Evolutionary conservation across 2,329 filamentous ascomycete species (phyloP).

Genomic region (Trichoderma sp.): DNA sequence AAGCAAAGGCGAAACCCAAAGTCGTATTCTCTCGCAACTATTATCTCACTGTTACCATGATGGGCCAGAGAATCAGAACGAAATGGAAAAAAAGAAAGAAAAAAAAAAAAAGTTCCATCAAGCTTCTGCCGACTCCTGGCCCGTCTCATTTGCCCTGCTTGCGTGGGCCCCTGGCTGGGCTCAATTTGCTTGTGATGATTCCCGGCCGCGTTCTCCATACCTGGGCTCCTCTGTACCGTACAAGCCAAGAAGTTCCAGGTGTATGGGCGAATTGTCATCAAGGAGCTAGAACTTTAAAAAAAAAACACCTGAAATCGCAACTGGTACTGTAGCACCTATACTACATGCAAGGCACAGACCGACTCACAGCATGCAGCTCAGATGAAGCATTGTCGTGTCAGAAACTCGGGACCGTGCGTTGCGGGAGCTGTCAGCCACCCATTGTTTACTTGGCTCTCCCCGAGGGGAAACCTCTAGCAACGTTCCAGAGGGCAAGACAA

Average conservation of each 20-base stretch:
- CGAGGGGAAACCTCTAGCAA: neutral
- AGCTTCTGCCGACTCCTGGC: slow-evolving; percentile 1
- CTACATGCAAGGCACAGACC: slow-evolving; percentile 15
- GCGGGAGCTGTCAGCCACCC: neutral
- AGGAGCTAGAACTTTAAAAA: too few relatives aligned
- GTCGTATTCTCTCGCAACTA: neutral
- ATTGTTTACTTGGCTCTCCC: neutral
- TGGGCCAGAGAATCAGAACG: neutral
- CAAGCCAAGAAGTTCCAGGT: neutral
- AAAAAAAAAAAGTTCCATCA: neutral
- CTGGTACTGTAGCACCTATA: neutral
- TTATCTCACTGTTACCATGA: neutral
- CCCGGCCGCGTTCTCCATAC: neutral
- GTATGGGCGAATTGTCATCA: neutral
- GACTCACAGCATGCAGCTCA: neutral
- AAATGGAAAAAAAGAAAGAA: neutral
- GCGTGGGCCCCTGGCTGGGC: neutral
- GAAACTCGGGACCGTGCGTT: neutral
- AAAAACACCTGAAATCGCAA: neutral
- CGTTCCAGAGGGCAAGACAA: neutral
- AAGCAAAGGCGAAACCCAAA: neutral
- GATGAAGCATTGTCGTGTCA: neutral
- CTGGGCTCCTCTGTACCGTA: neutral
- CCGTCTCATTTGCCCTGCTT: slow-evolving; percentile 1
- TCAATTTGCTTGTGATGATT: neutral